Conservation (phyloP, 306 rosid species). For the Sechiopsis laciniata region DNA sequence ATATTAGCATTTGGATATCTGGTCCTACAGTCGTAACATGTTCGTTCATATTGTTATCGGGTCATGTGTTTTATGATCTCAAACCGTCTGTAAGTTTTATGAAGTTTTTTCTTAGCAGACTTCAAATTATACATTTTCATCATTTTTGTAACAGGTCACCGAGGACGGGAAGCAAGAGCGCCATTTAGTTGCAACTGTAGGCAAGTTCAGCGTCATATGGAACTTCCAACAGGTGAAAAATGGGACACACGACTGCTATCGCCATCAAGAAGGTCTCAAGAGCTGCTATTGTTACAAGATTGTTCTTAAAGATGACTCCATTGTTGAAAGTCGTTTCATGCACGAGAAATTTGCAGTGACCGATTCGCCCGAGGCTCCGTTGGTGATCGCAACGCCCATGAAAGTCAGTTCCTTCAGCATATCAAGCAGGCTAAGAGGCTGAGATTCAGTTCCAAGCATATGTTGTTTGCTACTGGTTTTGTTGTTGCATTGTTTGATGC, state of each 20-base stretch:
- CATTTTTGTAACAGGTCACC: constrained; percentile 51
- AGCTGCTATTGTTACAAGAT: constrained; percentile 98
- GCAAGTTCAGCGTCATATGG: constrained; percentile 97
- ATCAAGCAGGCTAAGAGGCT: constrained; percentile 53
- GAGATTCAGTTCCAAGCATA: constrained; percentile 5
- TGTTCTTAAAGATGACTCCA: constrained; percentile 90
- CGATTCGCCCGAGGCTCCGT: constrained; percentile 94
- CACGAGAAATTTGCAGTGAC: constrained; percentile 83
- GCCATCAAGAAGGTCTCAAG: constrained; percentile 78
- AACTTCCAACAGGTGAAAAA: constrained; percentile 93
- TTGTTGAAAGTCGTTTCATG: constrained; percentile 94
- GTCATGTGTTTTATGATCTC: neutral
- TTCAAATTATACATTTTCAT: neutral
- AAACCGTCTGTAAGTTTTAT: neutral
- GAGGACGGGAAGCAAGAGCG: constrained; percentile 98
- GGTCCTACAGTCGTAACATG: neutral
- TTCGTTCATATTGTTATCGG: too few relatives aligned
- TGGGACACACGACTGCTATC: constrained; percentile 86
- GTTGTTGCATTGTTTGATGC: constrained; percentile 25
- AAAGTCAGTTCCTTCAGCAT: constrained; percentile 98
- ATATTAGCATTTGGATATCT: neutral
- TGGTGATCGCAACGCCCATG: constrained; percentile 92
- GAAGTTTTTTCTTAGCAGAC: neutral
- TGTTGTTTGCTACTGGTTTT: constrained; percentile 19
- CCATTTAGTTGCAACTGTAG: constrained; percentile 91